A percentile compares a stretch with the other conserved stretches of the same genome.
Evolutionary conservation across 2,329 filamentous ascomycete genomes (phyloP).

Genomic region (Dothideomycetes sp.): DNA sequence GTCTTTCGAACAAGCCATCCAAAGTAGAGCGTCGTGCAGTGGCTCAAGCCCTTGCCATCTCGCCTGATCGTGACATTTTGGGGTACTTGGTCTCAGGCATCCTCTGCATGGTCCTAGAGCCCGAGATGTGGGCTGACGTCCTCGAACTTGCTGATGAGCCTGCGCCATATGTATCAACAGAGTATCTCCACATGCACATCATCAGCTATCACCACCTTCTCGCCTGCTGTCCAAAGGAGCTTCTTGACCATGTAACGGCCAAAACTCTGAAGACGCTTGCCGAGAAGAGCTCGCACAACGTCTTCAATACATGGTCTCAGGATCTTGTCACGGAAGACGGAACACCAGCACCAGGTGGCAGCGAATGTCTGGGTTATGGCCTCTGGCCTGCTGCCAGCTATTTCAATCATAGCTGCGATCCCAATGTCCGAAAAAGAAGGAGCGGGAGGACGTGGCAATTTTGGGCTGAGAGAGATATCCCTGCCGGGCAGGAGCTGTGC

Average conservation of each 20-base stretch:
- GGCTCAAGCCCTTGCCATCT: constrained; percentile 5
- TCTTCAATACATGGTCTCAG: constrained; percentile 34
- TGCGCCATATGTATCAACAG: constrained; percentile 28
- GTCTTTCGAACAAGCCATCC: constrained; percentile 2
- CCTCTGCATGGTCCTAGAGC: constrained; percentile 20
- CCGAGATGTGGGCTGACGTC: constrained; percentile 21
- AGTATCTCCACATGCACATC: constrained; percentile 28
- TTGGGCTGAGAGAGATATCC: constrained; percentile 22
- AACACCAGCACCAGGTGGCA: constrained; percentile 31
- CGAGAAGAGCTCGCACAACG: constrained; percentile 33
- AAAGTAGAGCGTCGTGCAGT: constrained; percentile 10
- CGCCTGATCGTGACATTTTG: constrained; percentile 23
- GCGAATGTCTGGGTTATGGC: constrained; percentile 38
- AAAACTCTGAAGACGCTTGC: constrained; percentile 24
- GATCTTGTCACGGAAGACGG: constrained; percentile 17
- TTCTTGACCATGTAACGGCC: constrained; percentile 24
- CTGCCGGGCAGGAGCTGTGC: constrained; percentile 30
- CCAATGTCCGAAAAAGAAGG: constrained; percentile 32
- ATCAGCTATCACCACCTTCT: constrained; percentile 32
- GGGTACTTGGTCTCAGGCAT: constrained; percentile 31
- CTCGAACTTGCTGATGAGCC: constrained; percentile 28
- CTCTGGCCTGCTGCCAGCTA: constrained; percentile 36
- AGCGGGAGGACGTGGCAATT: constrained; percentile 32
- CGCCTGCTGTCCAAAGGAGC: constrained; percentile 24
- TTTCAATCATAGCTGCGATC: constrained; percentile 37